These are phyloP conservation scores for Creolimax fragrantissima DNA, from an alignment of 78 protist genomes.

Conservation along the genomic window DNA sequence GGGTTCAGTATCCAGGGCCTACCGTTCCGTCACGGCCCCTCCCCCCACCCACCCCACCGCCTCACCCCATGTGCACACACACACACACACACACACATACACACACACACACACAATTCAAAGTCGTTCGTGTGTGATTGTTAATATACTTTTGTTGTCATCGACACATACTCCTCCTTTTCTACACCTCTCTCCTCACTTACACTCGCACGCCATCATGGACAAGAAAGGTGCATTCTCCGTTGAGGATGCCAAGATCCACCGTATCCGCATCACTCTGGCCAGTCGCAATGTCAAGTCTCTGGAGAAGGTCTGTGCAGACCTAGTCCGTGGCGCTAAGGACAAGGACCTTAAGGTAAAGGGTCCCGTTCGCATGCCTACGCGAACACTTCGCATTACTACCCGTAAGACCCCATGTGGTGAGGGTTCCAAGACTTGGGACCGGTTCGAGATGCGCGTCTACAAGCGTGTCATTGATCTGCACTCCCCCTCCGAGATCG, in stretches of 20 bases:
- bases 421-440: conserved; percentile 99
- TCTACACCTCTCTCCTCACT: no score
- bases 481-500: conserved; percentile 75
- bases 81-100: no score
- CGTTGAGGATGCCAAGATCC: conserved; percentile 3
- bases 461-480: conserved; percentile 99
- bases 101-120: neutral
- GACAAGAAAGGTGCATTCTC: neutral
- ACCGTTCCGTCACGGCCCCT: no score
- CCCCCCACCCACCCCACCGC: no score
- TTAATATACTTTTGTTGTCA: neutral
- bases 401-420: conserved; percentile 99
- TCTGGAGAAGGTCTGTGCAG: conserved; percentile 93
- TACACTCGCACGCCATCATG: conserved; percentile 6
- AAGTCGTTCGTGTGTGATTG: neutral
- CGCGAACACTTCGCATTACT: conserved; percentile 89
- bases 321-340: conserved; percentile 83
- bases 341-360: conserved; percentile 68
- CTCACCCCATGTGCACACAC: no score
- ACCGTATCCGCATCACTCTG: conserved; percentile 91
- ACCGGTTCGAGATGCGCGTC: conserved; percentile 97
- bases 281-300: conserved; percentile 80
- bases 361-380: conserved; percentile 99
- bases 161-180: neutral
- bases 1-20: no score